These are phyloP conservation scores for Populus ilicifolia DNA, from an alignment of 345 rosid species.

Conservation along the genomic window DNA sequence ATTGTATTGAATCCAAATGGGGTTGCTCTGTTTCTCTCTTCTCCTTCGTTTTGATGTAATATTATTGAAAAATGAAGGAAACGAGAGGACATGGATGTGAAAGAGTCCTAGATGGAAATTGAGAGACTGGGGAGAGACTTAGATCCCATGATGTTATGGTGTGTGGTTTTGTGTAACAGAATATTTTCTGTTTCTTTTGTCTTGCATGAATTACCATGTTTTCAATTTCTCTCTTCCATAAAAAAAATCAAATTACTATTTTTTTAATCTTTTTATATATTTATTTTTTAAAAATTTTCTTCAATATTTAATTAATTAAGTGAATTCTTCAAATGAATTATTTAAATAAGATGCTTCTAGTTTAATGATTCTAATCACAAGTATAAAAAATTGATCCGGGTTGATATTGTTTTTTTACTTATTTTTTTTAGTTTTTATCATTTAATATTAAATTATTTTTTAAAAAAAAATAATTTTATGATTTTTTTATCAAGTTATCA, in stretches of 20 bases:
- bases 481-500: no score
- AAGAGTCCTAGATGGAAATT: background rate
- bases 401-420: no score
- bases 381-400: rapidly evolving
- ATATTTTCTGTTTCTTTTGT: background rate
- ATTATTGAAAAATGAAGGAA: background rate
- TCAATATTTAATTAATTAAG: no score
- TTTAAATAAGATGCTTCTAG: no score
- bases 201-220: background rate
- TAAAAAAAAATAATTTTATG: no score
- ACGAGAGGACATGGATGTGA: slow-evolving; percentile 4
- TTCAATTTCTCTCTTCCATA: no score
- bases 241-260: no score
- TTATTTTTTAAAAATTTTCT: no score
- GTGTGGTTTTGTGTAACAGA: background rate
- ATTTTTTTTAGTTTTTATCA: no score
- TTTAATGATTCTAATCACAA: rapidly evolving
- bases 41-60: background rate
- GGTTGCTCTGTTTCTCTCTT: background rate
- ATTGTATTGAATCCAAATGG: slow-evolving; percentile 28
- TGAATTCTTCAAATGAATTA: no score
- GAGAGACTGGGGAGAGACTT: background rate
- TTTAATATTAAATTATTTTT: no score
- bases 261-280: no score
- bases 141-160: slow-evolving; percentile 1